Base-by-base conservation (phyloP, 129 eudicot genomes). In the Glebionis coronaria region DNA sequence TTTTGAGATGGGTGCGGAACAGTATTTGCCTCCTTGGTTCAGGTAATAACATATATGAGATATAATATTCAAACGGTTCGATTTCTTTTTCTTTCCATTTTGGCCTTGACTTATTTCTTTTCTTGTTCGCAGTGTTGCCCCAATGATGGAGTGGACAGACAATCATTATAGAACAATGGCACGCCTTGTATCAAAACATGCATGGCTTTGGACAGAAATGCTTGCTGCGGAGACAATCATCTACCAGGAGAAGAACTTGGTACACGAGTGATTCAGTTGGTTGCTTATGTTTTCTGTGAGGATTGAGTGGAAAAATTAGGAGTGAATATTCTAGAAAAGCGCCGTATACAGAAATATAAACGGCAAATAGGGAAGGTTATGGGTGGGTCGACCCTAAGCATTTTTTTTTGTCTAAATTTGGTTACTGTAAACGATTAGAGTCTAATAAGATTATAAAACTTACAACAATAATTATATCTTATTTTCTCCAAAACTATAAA, bases 81-180 rank as follows among this genome's bases (percentile, higher is more conserved):
- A 10, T 64, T 27, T 25, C n/a, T 56, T 3, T 14, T 19, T 47
- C 12, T 6, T 68, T 51, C 13, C 1, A 16, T 3, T 40, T 31
- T 62, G 57, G 8, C 56, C 20, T 56, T 54, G 47, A 56, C 18
- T 72, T 62, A 42, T 56, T 16, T n/a, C 23, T 21, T 63, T 61
- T 7, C 70, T 62, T 40, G 25, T 71, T 68, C 63, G 8, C 56
- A 93, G 98, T 84, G 82, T 93, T 74, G 97, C 98, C 78, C 98
- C 97, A 21, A 86, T 93, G 98, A 93, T 93, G 98, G 98, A 93
- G 9, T 93, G 90, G 90, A 93, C 98, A 25, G 90, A 88, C 63
- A 84, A 84, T 78, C 95, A 93, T 75, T 93, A 76, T 62, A 87
- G 98, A 68, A 82, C 83, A 31, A 55, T 88, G 77, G 97, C 95